Conservation (phyloP, 2,329 filamentous ascomycete species). For the Didymella glomerata region DNA sequence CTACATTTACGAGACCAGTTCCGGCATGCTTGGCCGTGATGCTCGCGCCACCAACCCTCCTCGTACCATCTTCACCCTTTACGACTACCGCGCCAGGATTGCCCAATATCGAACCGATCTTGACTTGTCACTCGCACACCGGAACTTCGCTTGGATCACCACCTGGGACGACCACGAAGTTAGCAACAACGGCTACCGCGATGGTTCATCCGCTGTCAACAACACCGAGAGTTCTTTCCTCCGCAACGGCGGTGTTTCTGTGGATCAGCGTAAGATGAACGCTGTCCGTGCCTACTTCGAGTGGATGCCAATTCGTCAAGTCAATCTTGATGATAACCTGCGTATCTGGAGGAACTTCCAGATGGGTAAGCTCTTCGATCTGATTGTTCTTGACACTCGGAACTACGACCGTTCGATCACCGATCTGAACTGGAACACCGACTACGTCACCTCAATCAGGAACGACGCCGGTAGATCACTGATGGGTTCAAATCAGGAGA, state of each 20-base stretch:
- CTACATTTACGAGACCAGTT: slow-evolving; percentile 53
- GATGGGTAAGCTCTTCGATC: slow-evolving; percentile 51
- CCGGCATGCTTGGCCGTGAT: slow-evolving; percentile 17
- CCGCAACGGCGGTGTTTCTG: slow-evolving; percentile 49
- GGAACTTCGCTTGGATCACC: slow-evolving; percentile 55
- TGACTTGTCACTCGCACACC: slow-evolving; percentile 50
- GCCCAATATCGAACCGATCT: slow-evolving; percentile 54
- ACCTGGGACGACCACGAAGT: slow-evolving; percentile 58
- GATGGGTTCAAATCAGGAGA: slow-evolving; percentile 75
- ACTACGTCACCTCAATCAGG: slow-evolving; percentile 67
- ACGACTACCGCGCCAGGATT: slow-evolving; percentile 56
- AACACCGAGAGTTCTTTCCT: slow-evolving; percentile 56
- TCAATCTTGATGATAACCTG: slow-evolving; percentile 55
- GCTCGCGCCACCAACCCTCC: slow-evolving; percentile 19
- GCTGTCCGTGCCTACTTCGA: slow-evolving; percentile 57
- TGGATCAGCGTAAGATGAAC: slow-evolving; percentile 59
- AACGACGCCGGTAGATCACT: slow-evolving; percentile 71
- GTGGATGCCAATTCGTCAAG: slow-evolving; percentile 56
- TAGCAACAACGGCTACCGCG: slow-evolving; percentile 54
- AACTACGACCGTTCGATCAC: slow-evolving; percentile 45
- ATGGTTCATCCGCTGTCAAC: slow-evolving; percentile 52
- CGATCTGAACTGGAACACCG: slow-evolving; percentile 60
- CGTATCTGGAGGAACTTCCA: slow-evolving; percentile 52
- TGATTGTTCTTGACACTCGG: slow-evolving; percentile 54
- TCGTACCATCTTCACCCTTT: slow-evolving; percentile 49